Evolutionary conservation across 495 filamentous ascomycete genomes (phyloP).

Genomic region (Cryomyces antarcticus): DNA sequence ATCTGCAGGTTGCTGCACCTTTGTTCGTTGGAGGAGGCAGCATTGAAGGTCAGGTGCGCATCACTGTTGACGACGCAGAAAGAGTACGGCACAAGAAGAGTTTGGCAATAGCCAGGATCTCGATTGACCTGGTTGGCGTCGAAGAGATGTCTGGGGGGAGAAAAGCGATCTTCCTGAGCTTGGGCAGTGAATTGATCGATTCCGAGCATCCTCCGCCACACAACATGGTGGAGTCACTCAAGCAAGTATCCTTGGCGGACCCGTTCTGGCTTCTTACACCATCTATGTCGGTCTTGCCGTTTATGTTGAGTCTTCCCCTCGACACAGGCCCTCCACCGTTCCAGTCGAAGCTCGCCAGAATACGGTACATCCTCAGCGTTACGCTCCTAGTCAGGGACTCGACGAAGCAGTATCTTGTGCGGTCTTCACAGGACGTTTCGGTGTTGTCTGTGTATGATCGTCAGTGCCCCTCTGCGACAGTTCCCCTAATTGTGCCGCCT

Average conservation of each 20-base stretch:
- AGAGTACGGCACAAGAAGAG: conserved; percentile 10
- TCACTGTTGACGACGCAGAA: conserved; percentile 18
- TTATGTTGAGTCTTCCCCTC: conserved; percentile 30
- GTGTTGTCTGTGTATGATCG: conserved; percentile 19
- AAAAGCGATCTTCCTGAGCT: conserved; percentile 26
- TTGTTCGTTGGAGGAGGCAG: conserved; percentile 22
- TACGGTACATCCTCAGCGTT: conserved; percentile 27
- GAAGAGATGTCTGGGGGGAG: conserved; percentile 24
- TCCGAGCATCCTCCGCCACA: conserved; percentile 26
- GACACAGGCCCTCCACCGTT: conserved; percentile 35
- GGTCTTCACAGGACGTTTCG: conserved; percentile 17
- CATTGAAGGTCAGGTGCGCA: conserved; percentile 19
- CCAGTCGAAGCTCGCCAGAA: conserved; percentile 27
- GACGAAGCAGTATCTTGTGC: conserved; percentile 22
- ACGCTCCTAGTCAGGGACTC: conserved; percentile 20
- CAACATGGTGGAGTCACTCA: conserved; percentile 24
- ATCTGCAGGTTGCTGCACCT: conserved; percentile 17
- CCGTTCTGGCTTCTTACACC: conserved; percentile 27
- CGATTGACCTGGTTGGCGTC: conserved; percentile 29
- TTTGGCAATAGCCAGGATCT: conserved; percentile 23
- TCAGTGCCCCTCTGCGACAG: conserved; percentile 3
- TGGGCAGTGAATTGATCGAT: conserved; percentile 31
- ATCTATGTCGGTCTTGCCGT: conserved; percentile 25
- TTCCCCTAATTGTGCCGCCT: conserved; percentile 5
- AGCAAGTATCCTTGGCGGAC: conserved; percentile 14